phyloP scores from a whole-genome alignment of 192 early-diverging fungal genomes.

The Mortierella hygrophila region DNA sequence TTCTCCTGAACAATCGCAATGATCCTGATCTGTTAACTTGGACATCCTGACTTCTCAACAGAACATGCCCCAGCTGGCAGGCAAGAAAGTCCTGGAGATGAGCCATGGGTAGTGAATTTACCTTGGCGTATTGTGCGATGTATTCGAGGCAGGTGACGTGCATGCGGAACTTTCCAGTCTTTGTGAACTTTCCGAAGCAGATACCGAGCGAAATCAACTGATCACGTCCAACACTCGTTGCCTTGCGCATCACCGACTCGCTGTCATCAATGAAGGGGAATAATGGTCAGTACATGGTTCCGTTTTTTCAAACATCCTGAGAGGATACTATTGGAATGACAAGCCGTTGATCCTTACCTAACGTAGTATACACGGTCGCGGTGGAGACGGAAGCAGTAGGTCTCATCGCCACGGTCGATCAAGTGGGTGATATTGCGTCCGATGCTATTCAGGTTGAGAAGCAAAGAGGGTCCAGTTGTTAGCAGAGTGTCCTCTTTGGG shows the following conservation, averaged over 20 bases:
- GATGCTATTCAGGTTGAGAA: conserved; percentile 67
- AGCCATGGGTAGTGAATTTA: conserved; percentile 20
- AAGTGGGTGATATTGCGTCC: conserved; percentile 96
- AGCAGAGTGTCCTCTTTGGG: not conserved
- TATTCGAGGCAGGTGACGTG: conserved; percentile 94
- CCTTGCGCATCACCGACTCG: conserved; percentile 92
- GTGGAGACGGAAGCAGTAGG: conserved; percentile 96
- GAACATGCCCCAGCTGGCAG: not conserved
- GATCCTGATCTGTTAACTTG: no score
- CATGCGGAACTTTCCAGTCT: conserved; percentile 96
- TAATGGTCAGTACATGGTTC: no score
- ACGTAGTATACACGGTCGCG: conserved; percentile 98
- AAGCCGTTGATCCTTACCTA: conserved; percentile 62
- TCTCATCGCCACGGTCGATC: conserved; percentile 96
- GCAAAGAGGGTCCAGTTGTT: not conserved
- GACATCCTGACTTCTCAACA: not conserved
- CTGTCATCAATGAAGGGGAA: conserved; percentile 50
- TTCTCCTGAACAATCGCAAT: no score
- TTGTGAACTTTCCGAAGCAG: conserved; percentile 99
- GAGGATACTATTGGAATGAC: not conserved
- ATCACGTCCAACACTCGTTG: conserved; percentile 85
- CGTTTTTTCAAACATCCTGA: not conserved
- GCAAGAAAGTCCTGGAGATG: not conserved
- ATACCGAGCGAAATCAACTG: conserved; percentile 91
- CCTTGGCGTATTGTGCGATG: conserved; percentile 95